Percentiles rank a stretch among this genome's conserved stretches.
Evolutionary conservation across 768 basidiomycete species (phyloP).

Genomic region (Kwoniella sp.): DNA sequence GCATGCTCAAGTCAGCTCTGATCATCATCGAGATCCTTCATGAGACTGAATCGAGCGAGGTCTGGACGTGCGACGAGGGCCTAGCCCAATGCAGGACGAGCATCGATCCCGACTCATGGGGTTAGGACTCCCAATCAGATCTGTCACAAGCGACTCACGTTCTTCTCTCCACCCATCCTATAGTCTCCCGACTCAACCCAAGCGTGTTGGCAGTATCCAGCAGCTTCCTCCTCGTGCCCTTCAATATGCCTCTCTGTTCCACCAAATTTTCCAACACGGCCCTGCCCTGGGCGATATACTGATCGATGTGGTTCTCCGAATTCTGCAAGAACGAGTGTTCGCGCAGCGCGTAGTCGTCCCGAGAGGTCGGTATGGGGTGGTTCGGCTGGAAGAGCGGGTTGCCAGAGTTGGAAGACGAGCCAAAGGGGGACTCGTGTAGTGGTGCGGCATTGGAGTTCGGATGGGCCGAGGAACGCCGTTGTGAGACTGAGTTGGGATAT

Average conservation of each 20-base stretch:
- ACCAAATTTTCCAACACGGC: constrained; percentile 88
- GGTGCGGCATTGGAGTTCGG: constrained; percentile 56
- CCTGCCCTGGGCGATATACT: constrained; percentile 87
- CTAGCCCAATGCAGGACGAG: too few species aligned
- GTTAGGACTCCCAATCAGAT: neutral
- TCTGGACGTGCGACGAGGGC: too few species aligned
- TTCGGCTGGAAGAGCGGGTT: constrained; percentile 61
- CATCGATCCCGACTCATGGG: too few species aligned
- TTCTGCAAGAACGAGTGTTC: constrained; percentile 89
- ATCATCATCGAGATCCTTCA: too few species aligned
- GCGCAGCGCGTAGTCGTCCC: constrained; percentile 77
- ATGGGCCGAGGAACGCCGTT: constrained; percentile 33
- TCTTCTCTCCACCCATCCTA: constrained; percentile 94
- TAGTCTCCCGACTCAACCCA: constrained; percentile 89
- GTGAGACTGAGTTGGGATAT: constrained; percentile 41
- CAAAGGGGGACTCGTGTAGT: constrained; percentile 83
- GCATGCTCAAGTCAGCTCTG: constrained; percentile 2
- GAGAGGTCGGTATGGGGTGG: constrained; percentile 60
- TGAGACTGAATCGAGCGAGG: too few species aligned
- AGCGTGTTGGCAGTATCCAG: constrained; percentile 91
- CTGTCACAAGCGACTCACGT: constrained; percentile 69
- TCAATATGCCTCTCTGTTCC: constrained; percentile 89
- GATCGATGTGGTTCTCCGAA: constrained; percentile 79
- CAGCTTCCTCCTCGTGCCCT: constrained; percentile 81
- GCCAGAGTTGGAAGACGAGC: constrained; percentile 53